phyloP scores from a whole-genome alignment of 805 yeast genomes.

The Wickerhamomyces canadensis region DNA sequence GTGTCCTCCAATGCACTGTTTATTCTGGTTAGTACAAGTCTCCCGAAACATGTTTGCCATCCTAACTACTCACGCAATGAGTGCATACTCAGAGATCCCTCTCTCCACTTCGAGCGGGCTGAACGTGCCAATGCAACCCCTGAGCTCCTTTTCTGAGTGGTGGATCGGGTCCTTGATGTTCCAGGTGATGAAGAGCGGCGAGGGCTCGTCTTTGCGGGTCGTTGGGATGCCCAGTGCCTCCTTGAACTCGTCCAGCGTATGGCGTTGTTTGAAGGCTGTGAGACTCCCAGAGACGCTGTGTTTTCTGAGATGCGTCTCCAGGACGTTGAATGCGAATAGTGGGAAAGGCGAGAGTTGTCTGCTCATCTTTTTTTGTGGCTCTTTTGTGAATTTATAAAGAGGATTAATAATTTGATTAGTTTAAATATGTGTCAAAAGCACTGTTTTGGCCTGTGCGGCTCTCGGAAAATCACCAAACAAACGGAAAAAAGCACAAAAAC shows the following conservation, averaged over 20 bases:
- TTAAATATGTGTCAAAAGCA: background rate
- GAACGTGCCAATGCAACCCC: slow-evolving; percentile 97
- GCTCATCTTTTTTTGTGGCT: too few species aligned
- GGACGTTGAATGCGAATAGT: slow-evolving; percentile 27
- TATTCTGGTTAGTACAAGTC: slow-evolving; percentile 6
- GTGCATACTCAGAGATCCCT: slow-evolving; percentile 60
- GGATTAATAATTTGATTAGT: too few species aligned
- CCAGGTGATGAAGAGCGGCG: slow-evolving; percentile 90
- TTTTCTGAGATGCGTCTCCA: slow-evolving; percentile 12
- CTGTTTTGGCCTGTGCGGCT: too few species aligned
- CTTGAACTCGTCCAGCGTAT: slow-evolving; percentile 14
- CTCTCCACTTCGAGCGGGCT: slow-evolving; percentile 41
- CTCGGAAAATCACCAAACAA: too few species aligned
- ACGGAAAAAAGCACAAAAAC: too few species aligned
- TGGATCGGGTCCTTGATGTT: slow-evolving; percentile 31
- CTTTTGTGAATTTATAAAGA: too few species aligned
- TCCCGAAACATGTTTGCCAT: slow-evolving; percentile 5
- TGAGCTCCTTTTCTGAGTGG: slow-evolving; percentile 33
- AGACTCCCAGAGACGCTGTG: background rate
- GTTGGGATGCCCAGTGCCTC: slow-evolving; percentile 2
- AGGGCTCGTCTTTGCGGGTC: slow-evolving; percentile 13
- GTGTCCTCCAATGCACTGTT: slow-evolving; percentile 66
- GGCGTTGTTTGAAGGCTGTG: background rate
- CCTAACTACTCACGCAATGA: slow-evolving; percentile 37
- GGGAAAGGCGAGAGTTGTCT: slow-evolving; percentile 15